Base-by-base conservation (phyloP, 1,284 basidiomycete species). In the Austroboletus novae-zelandiae region DNA sequence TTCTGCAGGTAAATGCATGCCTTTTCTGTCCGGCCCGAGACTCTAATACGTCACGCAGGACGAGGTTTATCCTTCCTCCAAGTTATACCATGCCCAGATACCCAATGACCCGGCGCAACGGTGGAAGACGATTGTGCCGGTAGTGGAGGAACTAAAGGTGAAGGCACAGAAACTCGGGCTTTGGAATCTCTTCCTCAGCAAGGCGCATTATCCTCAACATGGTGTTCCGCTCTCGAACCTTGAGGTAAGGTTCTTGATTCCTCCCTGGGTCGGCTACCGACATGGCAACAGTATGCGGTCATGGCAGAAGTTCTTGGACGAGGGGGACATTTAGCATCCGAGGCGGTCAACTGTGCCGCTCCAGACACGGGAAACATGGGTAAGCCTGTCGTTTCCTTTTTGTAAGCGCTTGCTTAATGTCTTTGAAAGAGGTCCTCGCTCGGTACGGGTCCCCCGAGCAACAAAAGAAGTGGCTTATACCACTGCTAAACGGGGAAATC, bases 341-440 rank as follows among this genome's bases (percentile, higher is more conserved):
- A 97, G 72, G 81, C 81, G 23, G 84, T 91, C 55, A 98, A 98
- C 66, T 98, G 94, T 71, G 84, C 93, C 36, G 94, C 94, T 6
- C 94, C 94, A 20, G 94, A 98, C 71, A 98, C 95, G 3, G 94
- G 94, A 10, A 94, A 95, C 67, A 95, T 95, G 91, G 91, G 91
- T 90, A 57, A 48, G 77, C 67, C 35, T n/a, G 43, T 46, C 32
- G 5, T 14, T 30, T 18, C 29, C 42, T 44, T 27, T 35, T 20
- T 47, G n/a, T 25, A 43, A 20, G 48, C 25, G 20, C 23, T 54
- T 36, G 18, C 48, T 43, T 51, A 45, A 23, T 5, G 20, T 23
- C 18, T 57, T 29, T 20, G 6, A 30, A 66, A 92, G 95, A 99
- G 91, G 94, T 99, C 23, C 78, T 99, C 48, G 96, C 96, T 40